A percentile compares a stretch with the other conserved stretches of the same genome.
These are phyloP conservation scores for Mycena sp. DNA, from an alignment of 1,284 basidiomycete genomes.

Conservation along the genomic window DNA sequence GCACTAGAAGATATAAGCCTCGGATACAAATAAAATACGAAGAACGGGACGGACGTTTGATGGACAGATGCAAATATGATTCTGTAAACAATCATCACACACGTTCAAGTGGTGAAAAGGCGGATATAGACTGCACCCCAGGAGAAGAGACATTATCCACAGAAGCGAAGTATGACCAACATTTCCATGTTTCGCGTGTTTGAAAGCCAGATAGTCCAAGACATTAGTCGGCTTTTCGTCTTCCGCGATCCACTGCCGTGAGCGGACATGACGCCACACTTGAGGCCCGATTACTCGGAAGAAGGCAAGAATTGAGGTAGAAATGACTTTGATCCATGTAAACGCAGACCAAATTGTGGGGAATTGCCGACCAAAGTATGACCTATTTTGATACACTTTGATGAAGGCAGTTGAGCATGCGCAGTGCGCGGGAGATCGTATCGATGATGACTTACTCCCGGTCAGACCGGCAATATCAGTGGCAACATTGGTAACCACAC, in stretches of 20 bases:
- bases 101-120: not conserved
- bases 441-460: slow-evolving; percentile 38
- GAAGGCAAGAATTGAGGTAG: slow-evolving; percentile 21
- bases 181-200: slow-evolving; percentile 17
- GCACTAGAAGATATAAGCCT: not conserved
- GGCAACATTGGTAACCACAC: not conserved
- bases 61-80: slow-evolving; percentile 1
- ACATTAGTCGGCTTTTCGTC: slow-evolving; percentile 25
- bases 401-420: slow-evolving; percentile 36
- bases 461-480: slow-evolving; percentile 44
- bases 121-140: not conserved
- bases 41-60: not conserved
- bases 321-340: slow-evolving; percentile 24
- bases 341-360: slow-evolving; percentile 3
- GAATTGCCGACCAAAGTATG: slow-evolving; percentile 26
- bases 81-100: not conserved
- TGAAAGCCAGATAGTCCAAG: slow-evolving; percentile 23
- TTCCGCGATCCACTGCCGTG: slow-evolving; percentile 11
- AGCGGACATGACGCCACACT: slow-evolving; percentile 23
- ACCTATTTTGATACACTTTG: slow-evolving; percentile 41
- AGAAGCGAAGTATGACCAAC: slow-evolving; percentile 18
- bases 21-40: not conserved
- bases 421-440: no score
- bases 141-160: not conserved
- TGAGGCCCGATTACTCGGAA: slow-evolving; percentile 25